Evolutionary conservation across 2,329 filamentous ascomycete species (phyloP).

Genomic region (Metarhizium anisopliae): DNA sequence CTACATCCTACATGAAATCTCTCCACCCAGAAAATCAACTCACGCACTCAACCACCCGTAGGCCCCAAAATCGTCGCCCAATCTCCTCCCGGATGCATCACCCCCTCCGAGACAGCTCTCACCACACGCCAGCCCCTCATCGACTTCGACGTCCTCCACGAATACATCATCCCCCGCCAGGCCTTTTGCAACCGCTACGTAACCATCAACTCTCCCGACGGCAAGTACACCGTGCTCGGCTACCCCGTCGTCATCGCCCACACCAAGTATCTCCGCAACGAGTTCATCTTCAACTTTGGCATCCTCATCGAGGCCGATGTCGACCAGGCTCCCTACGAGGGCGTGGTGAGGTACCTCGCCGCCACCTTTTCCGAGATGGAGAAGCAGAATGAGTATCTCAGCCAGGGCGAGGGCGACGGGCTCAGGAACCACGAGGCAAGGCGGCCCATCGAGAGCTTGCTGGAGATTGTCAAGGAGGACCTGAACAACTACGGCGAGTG

Average conservation of each 20-base stretch:
- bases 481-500: constrained; percentile 96
- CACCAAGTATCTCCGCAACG: constrained; percentile 77
- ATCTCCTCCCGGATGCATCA: constrained; percentile 54
- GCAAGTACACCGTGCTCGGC: constrained; percentile 69
- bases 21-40: too few relatives aligned
- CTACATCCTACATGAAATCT: too few relatives aligned
- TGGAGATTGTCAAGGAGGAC: constrained; percentile 76
- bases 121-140: constrained; percentile 51
- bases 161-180: constrained; percentile 91
- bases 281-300: constrained; percentile 98
- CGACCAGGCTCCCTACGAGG: constrained; percentile 72
- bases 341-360: constrained; percentile 78
- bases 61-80: constrained; percentile 56
- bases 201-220: constrained; percentile 63
- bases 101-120: constrained; percentile 25
- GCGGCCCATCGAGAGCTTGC: constrained; percentile 70
- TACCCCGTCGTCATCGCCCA: constrained; percentile 83
- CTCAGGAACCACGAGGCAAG: constrained; percentile 33
- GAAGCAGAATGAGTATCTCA: constrained; percentile 80
- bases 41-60: constrained; percentile 15
- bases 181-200: constrained; percentile 91
- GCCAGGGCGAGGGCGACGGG: constrained; percentile 41
- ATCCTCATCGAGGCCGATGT: constrained; percentile 60
- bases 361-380: constrained; percentile 82
- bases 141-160: constrained; percentile 76